Conservation (phyloP, 768 basidiomycete species). For the Boletus vinaceobasis region DNA sequence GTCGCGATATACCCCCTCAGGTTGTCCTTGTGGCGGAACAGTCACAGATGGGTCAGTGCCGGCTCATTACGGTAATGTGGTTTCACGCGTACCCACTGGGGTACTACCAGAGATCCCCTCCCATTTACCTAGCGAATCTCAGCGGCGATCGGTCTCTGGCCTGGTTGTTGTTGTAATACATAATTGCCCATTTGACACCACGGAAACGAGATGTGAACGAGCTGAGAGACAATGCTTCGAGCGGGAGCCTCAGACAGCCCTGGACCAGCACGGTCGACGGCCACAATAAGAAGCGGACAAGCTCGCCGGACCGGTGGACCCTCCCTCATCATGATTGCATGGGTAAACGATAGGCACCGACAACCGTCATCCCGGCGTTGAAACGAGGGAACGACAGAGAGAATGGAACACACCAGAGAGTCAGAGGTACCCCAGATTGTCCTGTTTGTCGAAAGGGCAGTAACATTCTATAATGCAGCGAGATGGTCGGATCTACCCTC, state of each 20-base stretch:
- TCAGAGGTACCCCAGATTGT: constrained; percentile 17
- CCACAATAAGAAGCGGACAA: constrained; percentile 18
- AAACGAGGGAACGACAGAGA: constrained; percentile 7
- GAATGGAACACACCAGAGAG: constrained; percentile 18
- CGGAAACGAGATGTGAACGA: constrained; percentile 8
- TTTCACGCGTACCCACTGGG: constrained; percentile 15
- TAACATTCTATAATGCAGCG: background rate
- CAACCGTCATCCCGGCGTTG: background rate
- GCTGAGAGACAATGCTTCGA: constrained; percentile 1
- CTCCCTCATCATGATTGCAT: constrained; percentile 20
- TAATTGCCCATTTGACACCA: constrained; percentile 7
- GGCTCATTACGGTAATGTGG: constrained; percentile 28
- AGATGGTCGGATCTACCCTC: constrained; percentile 22
- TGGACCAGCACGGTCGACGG: constrained; percentile 8
- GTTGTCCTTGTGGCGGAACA: constrained; percentile 17
- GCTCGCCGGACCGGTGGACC: constrained; percentile 2
- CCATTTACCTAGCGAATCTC: constrained; percentile 19
- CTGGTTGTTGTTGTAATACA: constrained; percentile 9
- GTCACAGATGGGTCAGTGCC: constrained; percentile 12
- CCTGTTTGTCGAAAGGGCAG: constrained; percentile 4
- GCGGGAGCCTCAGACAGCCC: background rate
- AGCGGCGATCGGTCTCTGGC: constrained; percentile 16
- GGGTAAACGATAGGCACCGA: constrained; percentile 9
- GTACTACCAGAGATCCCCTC: constrained; percentile 6
- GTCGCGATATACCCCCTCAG: constrained; percentile 1